Conservation (phyloP, 768 basidiomycete species). For the Rubroboletus satanas region DNA sequence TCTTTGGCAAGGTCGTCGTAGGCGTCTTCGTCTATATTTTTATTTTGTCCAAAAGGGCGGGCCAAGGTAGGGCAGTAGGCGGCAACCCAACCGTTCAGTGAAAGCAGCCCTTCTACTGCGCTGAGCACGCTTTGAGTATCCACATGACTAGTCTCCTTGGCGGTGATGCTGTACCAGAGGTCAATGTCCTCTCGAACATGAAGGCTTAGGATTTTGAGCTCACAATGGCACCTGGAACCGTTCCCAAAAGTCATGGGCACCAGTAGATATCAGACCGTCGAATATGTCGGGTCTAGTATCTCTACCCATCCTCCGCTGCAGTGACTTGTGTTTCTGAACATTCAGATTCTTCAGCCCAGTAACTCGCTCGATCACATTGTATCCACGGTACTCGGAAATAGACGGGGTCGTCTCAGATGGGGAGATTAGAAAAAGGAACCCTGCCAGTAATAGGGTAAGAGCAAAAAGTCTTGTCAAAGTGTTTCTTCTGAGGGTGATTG, state of each 20-base stretch:
- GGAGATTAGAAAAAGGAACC: constrained; percentile 20
- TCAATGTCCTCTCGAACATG: not conserved
- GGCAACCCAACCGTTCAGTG: constrained; percentile 97
- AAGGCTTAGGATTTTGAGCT: constrained; percentile 27
- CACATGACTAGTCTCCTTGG: constrained; percentile 79
- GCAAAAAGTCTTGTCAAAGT: constrained; percentile 21
- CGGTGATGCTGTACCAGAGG: constrained; percentile 54
- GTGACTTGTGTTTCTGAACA: constrained; percentile 81
- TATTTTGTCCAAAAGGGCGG: constrained; percentile 94
- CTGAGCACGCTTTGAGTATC: constrained; percentile 87
- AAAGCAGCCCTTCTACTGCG: constrained; percentile 91
- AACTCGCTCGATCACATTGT: constrained; percentile 65
- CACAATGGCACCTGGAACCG: constrained; percentile 90
- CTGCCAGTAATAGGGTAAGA: constrained; percentile 21
- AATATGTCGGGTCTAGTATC: constrained; percentile 84
- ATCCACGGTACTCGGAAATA: constrained; percentile 46
- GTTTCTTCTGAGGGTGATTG: constrained; percentile 30
- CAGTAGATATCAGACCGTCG: constrained; percentile 67
- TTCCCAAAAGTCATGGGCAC: constrained; percentile 86
- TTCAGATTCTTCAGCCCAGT: constrained; percentile 69
- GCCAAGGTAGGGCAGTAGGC: constrained; percentile 89
- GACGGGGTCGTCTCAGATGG: constrained; percentile 13
- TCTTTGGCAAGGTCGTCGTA: constrained; percentile 86
- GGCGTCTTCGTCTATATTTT: constrained; percentile 60
- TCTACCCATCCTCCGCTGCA: constrained; percentile 85